phyloP scores from a whole-genome alignment of 495 filamentous ascomycete genomes.

The Bryoglossum gracile region DNA sequence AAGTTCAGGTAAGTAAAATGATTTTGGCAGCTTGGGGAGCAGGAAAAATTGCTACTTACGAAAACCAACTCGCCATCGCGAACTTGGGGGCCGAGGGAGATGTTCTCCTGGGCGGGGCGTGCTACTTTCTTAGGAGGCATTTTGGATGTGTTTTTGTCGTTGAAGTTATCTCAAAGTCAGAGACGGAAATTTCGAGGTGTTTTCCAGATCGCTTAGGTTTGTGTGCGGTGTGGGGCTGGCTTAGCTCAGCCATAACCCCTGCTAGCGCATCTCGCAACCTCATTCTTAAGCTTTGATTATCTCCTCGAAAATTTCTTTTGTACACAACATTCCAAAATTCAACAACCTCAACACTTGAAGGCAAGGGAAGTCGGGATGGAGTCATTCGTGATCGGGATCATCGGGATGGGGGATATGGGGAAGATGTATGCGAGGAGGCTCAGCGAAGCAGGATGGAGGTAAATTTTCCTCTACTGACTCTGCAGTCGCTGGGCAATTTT shows the following conservation, averaged over 20 bases:
- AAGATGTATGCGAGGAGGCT: slow-evolving; percentile 94
- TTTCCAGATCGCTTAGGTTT: neutral
- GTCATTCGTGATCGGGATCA: slow-evolving; percentile 74
- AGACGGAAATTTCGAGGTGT: slow-evolving; percentile 1
- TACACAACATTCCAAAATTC: no score
- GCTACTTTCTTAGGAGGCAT: slow-evolving; percentile 83
- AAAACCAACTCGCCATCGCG: slow-evolving; percentile 60
- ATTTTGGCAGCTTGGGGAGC: no score
- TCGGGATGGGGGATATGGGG: slow-evolving; percentile 99
- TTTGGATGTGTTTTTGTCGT: slow-evolving; percentile 28
- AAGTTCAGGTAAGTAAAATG: no score
- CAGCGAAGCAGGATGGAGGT: slow-evolving; percentile 93
- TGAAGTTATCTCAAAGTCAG: slow-evolving; percentile 8
- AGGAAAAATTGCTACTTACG: neutral
- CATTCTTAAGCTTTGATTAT: no score
- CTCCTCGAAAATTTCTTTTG: no score
- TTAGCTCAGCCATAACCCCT: no score
- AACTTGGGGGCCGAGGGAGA: slow-evolving; percentile 93
- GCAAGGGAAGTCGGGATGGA: no score
- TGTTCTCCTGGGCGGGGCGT: slow-evolving; percentile 82
- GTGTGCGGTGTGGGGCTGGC: neutral
- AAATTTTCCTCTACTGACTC: slow-evolving; percentile 30
- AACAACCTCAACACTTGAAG: no score
- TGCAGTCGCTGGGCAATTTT: slow-evolving; percentile 17
- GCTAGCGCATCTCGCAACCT: no score